Conservation (phyloP, 768 basidiomycete genomes). For the Lyophyllum semitale region DNA sequence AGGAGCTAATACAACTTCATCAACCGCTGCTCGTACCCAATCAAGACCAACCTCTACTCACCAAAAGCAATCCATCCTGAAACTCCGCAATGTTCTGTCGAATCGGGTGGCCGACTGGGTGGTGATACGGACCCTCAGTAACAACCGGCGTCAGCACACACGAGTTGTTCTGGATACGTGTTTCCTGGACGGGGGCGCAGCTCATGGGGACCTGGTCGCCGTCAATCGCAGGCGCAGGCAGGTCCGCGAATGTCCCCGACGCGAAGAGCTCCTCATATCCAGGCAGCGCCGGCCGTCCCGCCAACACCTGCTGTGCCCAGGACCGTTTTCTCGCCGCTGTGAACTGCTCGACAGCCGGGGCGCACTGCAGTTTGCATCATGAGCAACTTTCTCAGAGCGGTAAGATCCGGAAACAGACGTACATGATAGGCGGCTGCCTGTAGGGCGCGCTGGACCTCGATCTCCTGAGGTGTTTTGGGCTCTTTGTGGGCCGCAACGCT, state of each 20-base stretch:
- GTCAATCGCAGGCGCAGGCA: constrained; percentile 16
- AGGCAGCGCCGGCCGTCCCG: constrained; percentile 38
- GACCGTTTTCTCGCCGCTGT: constrained; percentile 49
- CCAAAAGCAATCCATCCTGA: constrained; percentile 51
- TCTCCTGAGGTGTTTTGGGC: constrained; percentile 45
- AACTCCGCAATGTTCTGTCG: constrained; percentile 56
- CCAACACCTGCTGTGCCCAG: constrained; percentile 46
- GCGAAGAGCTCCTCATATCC: constrained; percentile 46
- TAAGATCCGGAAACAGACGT: constrained; percentile 15
- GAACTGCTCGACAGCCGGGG: constrained; percentile 52
- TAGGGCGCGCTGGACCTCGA: constrained; percentile 48
- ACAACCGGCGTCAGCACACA: constrained; percentile 56
- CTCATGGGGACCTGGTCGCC: constrained; percentile 39
- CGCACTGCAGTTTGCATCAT: constrained; percentile 39
- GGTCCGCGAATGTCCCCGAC: constrained; percentile 35
- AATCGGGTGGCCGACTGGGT: constrained; percentile 48
- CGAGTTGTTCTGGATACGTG: constrained; percentile 54
- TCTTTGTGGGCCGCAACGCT: constrained; percentile 40
- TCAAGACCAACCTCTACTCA: constrained; percentile 22
- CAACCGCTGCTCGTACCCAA: neutral
- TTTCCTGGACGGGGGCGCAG: constrained; percentile 47
- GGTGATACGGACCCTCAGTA: constrained; percentile 59
- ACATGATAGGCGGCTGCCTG: constrained; percentile 57
- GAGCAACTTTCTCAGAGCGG: neutral
- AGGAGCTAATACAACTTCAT: constrained; percentile 36